A percentile compares a stretch with the other conserved stretches of the same genome.
phyloP scores from a whole-genome alignment of 768 basidiomycete genomes.

The Boletellus sp. region DNA sequence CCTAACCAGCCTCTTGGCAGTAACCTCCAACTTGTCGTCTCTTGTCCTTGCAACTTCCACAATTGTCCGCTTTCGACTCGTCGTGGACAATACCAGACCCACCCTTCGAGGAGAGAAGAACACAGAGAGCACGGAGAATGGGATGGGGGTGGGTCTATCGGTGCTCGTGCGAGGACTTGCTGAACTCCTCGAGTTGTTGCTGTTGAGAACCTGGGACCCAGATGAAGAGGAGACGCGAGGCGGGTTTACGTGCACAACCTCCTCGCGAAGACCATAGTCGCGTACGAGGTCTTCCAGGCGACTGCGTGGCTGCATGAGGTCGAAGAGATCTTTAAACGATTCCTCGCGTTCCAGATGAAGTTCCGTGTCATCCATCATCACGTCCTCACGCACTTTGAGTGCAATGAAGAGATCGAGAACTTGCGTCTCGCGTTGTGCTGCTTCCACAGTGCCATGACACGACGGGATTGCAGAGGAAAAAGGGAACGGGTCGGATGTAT shows the following conservation, averaged over 20 bases:
- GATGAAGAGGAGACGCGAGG: constrained; percentile 4
- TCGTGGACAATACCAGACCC: constrained; percentile 33
- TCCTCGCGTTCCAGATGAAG: constrained; percentile 75
- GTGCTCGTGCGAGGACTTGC: neutral
- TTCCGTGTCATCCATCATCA: constrained; percentile 69
- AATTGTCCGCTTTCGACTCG: constrained; percentile 47
- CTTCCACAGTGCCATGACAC: constrained; percentile 32
- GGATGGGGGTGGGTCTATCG: constrained; percentile 17
- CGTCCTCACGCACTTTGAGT: constrained; percentile 76
- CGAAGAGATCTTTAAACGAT: constrained; percentile 75
- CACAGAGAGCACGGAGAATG: constrained; percentile 37
- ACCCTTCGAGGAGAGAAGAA: constrained; percentile 40
- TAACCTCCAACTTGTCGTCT: constrained; percentile 54
- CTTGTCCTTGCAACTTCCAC: constrained; percentile 47
- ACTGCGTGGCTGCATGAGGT: constrained; percentile 67
- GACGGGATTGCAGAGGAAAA: constrained; percentile 31
- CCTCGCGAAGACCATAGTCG: constrained; percentile 39
- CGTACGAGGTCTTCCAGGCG: constrained; percentile 73
- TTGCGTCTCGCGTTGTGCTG: constrained; percentile 67
- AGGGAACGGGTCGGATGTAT: constrained; percentile 79
- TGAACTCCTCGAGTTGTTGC: constrained; percentile 5
- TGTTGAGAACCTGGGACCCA: neutral
- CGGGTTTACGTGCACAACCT: constrained; percentile 25
- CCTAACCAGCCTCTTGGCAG: constrained; percentile 50
- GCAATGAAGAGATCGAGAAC: constrained; percentile 78